Evolutionary conservation across 1,139 yeast species (phyloP).

Genomic region (Geotrichum fermentans): DNA sequence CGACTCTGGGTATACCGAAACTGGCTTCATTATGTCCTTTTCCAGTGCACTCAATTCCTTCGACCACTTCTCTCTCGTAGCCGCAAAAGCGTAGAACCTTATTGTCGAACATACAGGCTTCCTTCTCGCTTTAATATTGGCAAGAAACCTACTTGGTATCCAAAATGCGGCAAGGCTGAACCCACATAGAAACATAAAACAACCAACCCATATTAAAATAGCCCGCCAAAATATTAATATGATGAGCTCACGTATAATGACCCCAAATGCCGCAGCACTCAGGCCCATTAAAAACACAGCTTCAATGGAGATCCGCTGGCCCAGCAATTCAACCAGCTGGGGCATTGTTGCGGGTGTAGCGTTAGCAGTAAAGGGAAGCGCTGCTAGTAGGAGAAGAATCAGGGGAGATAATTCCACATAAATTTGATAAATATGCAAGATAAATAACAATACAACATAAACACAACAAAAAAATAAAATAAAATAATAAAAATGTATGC

Average conservation of each 20-base stretch:
- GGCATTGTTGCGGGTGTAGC: constrained; percentile 9
- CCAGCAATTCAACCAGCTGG: constrained; percentile 20
- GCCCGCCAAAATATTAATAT: constrained; percentile 24
- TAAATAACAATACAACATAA: no score
- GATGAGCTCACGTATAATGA: constrained; percentile 23
- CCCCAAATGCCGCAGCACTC: constrained; percentile 24
- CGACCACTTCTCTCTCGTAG: background rate
- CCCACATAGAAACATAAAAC: constrained; percentile 22
- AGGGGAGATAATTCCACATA: background rate
- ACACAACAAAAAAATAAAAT: background rate
- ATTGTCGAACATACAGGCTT: constrained; percentile 9
- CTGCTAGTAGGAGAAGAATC: background rate
- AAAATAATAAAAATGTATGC: background rate
- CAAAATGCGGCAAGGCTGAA: constrained; percentile 21
- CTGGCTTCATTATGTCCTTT: constrained; percentile 24
- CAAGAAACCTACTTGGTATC: constrained; percentile 20
- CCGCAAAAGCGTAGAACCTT: constrained; percentile 24
- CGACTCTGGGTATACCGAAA: constrained; percentile 50
- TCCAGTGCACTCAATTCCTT: background rate
- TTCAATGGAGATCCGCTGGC: constrained; percentile 25
- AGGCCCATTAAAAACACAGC: constrained; percentile 22
- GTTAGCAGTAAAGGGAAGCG: background rate
- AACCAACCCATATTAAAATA: constrained; percentile 25
- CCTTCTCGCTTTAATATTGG: background rate
- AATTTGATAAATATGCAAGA: no score